Conservation (phyloP, 768 basidiomycete genomes). For the Agaricus blazei region DNA sequence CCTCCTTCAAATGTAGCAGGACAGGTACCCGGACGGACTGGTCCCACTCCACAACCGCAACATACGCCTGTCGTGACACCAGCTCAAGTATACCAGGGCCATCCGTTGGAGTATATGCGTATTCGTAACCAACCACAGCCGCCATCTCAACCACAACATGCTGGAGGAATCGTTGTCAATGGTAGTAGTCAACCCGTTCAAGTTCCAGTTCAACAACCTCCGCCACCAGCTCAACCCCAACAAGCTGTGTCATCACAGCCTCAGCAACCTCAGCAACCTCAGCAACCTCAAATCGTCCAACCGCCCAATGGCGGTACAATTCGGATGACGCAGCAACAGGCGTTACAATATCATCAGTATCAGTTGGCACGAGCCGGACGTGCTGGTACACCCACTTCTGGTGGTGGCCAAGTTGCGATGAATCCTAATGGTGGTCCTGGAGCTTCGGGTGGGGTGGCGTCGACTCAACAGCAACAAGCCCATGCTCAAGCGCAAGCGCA, state of each 20-base stretch:
- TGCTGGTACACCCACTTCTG: background rate
- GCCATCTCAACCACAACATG: constrained; percentile 16
- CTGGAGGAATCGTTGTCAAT: constrained; percentile 21
- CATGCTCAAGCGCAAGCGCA: background rate
- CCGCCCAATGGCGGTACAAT: background rate
- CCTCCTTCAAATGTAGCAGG: background rate
- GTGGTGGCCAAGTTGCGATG: background rate
- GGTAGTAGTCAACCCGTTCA: constrained; percentile 1
- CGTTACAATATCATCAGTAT: constrained; percentile 3
- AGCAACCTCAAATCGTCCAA: background rate
- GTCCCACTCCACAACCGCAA: constrained; percentile 11
- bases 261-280: constrained; percentile 9
- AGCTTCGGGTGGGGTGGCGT: background rate
- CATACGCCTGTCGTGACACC: constrained; percentile 8
- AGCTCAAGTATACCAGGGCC: background rate
- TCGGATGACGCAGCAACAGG: constrained; percentile 12
- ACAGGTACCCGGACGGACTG: background rate
- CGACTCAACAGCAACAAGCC: background rate
- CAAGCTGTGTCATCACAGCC: constrained; percentile 5
- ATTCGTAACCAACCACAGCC: constrained; percentile 12
- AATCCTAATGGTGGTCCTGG: background rate
- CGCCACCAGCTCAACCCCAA: constrained; percentile 9
- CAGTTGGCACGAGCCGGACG: background rate
- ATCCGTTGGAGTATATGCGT: background rate
- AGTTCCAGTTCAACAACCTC: constrained; percentile 12